Evolutionary conservation across 2,329 filamentous ascomycete species (phyloP).

Genomic region (Fusarium paranaense): DNA sequence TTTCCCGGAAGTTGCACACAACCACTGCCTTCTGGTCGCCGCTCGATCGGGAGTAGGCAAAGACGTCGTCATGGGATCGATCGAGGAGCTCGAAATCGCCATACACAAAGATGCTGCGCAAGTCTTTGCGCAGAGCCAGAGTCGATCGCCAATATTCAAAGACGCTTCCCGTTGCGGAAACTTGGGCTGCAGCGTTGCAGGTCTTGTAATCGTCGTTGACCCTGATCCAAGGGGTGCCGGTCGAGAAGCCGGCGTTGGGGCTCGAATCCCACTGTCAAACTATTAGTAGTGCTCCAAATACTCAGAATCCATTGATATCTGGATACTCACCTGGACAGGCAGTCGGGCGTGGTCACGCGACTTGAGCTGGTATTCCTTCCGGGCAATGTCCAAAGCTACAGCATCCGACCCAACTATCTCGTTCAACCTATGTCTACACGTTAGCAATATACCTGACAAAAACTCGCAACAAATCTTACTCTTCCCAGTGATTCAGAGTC

Average conservation of each 20-base stretch:
- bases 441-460: not conserved
- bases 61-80: constrained; percentile 10
- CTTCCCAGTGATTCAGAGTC: constrained; percentile 32
- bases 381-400: constrained; percentile 11
- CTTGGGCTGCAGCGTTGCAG: constrained; percentile 27
- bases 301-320: no score
- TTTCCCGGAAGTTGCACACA: constrained; percentile 27
- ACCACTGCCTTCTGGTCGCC: not conserved
- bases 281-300: not conserved
- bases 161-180: constrained; percentile 2
- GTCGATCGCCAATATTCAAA: constrained; percentile 30
- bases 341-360: constrained; percentile 28
- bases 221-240: constrained; percentile 27
- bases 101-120: constrained; percentile 17
- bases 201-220: constrained; percentile 32
- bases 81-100: constrained; percentile 34
- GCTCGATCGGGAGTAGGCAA: constrained; percentile 24
- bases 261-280: constrained; percentile 20
- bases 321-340: constrained; percentile 22
- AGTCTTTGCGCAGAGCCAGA: constrained; percentile 13
- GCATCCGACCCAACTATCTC: not conserved
- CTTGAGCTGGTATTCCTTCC: constrained; percentile 29
- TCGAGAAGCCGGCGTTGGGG: constrained; percentile 27
- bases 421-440: not conserved
- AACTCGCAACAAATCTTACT: not conserved